Percentiles rank a stretch among this genome's conserved stretches.
phyloP scores from a whole-genome alignment of 257 asterid genomes.

The Perilla frutescens region DNA sequence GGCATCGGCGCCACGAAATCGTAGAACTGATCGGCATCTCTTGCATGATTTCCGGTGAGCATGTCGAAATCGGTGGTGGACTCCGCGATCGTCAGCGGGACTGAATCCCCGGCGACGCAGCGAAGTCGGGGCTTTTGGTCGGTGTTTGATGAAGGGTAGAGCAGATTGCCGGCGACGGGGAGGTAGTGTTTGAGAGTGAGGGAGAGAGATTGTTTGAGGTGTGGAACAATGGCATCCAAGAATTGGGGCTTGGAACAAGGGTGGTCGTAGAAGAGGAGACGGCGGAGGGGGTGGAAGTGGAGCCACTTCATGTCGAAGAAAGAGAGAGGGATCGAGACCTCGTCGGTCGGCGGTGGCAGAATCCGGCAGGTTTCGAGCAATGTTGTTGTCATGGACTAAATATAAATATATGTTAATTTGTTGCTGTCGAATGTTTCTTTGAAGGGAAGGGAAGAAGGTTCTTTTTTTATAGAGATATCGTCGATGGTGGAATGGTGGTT shows the following conservation, averaged over 20 bases:
- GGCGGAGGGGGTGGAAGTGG: conserved; percentile 44
- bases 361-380: conserved; percentile 20
- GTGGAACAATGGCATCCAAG: conserved; percentile 26
- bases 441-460: too few species aligned
- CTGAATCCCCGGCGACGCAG: conserved; percentile 19
- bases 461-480: too few species aligned
- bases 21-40: conserved; percentile 44
- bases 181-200: conserved; percentile 52
- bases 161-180: conserved; percentile 43
- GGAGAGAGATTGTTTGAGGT: conserved; percentile 47
- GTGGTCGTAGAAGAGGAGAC: conserved; percentile 48
- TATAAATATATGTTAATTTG: too few species aligned
- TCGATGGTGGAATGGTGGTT: too few species aligned
- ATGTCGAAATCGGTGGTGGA: conserved; percentile 34
- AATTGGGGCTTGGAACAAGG: conserved; percentile 41
- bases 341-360: conserved; percentile 22
- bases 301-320: conserved; percentile 40
- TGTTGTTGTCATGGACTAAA: conserved; percentile 20
- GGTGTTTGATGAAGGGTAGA: neutral
- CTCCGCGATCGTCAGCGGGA: conserved; percentile 28
- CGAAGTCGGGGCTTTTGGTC: neutral
- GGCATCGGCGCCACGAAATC: conserved; percentile 47
- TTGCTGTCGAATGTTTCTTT: too few species aligned
- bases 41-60: conserved; percentile 37
- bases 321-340: conserved; percentile 33